Conservation (phyloP, 805 yeast species). For the Maudiozyma saulgeensis region DNA sequence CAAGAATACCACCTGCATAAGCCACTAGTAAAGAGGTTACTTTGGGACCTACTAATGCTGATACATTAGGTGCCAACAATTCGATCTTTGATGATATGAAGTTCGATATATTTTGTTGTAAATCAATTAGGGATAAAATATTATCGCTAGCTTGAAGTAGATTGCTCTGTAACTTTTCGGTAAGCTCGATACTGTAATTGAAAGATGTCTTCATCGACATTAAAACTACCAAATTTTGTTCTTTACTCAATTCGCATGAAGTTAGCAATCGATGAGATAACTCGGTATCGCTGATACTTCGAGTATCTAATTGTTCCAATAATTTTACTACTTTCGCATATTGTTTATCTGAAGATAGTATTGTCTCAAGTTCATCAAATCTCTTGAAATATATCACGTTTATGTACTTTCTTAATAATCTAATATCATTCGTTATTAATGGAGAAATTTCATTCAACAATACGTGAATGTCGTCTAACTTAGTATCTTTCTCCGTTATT, state of each 20-base stretch:
- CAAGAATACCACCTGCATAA: slow-evolving; percentile 56
- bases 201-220: slow-evolving; percentile 58
- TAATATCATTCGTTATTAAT: slow-evolving; percentile 47
- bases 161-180: slow-evolving; percentile 27
- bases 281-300: slow-evolving; percentile 11
- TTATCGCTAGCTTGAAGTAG: slow-evolving; percentile 35
- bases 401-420: slow-evolving; percentile 39
- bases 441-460: slow-evolving; percentile 46
- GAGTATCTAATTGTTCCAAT: slow-evolving; percentile 37
- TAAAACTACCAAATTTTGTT: slow-evolving; percentile 59
- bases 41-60: slow-evolving; percentile 60
- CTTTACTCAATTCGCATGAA: slow-evolving; percentile 40
- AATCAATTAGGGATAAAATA: slow-evolving; percentile 36
- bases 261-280: slow-evolving; percentile 24
- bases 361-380: slow-evolving; percentile 61
- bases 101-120: slow-evolving; percentile 36
- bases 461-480: slow-evolving; percentile 30
- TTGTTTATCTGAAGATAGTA: slow-evolving; percentile 52
- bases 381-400: slow-evolving; percentile 45
- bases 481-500: neutral
- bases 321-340: slow-evolving; percentile 45
- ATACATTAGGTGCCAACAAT: slow-evolving; percentile 68
- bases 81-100: slow-evolving; percentile 51
- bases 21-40: slow-evolving; percentile 68
- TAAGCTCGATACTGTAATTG: slow-evolving; percentile 15